Base-by-base conservation (phyloP, 192 early-diverging fungal species). In the Rhizoclosmatium globosum region DNA sequence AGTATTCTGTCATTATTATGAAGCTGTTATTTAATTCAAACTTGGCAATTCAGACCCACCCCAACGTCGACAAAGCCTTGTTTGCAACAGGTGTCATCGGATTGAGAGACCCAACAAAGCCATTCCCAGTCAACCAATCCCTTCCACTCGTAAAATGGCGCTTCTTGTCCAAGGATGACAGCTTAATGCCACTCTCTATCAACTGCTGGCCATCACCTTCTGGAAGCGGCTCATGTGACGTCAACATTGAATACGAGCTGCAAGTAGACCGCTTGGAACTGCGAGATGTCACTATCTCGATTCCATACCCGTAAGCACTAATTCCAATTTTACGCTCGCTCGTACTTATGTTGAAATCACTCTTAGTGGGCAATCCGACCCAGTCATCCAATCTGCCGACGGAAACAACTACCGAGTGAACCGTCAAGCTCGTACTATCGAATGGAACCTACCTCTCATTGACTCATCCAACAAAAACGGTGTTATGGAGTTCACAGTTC, bases 181-280 rank as follows among this genome's bases (percentile, higher is more conserved):
- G 89, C 58, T 85, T 81, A 45, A 87, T 98, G 56, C 98, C 98
- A 58, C 88, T 99, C 19, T 85, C 91, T 53, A 70, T 31, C 47
- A 99, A 95, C 86, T 99, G 98, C 88, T 99, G 98, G 98, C 97
- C 98, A 31, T 94, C 95, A 21, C 95, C 94, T 43, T 88, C 92
- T 42, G 95, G 92, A 61, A 92, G 87, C 82, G 97, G 98, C 2
- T 89, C 91, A 1, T 92, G 92, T 59, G 96, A 97, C 82, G 98
- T 99, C 38, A 99, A 95, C 75, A 96, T 98, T 68, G 98, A 99
- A 82, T 99, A 98, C 78, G 96, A 98, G 81, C 87, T 98, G 61
- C 93, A 92, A 79, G 85, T 88, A 68, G 82, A 90, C 23, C 85
- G 88, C 58, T 89, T 98, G 68, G 94, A 92, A 81, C 89, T 99